A percentile compares a stretch with the other conserved stretches of the same genome.
These are phyloP conservation scores for Psidium guajava DNA, from an alignment of 345 rosid species.

Conservation along the genomic window DNA sequence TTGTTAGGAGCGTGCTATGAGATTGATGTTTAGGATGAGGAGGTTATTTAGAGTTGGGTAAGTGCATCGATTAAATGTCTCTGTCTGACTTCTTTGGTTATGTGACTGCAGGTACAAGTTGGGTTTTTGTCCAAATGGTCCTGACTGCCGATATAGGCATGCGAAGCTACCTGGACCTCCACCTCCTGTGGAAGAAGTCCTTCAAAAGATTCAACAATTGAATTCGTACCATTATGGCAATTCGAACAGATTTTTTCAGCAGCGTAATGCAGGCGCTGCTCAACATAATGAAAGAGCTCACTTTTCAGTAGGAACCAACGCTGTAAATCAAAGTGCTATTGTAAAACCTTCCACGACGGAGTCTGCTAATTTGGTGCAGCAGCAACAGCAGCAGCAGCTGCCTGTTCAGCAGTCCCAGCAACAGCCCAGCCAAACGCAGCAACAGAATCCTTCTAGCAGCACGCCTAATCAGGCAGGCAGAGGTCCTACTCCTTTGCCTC, in stretches of 20 bases:
- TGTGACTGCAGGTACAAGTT: conserved; percentile 70
- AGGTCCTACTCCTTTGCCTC: conserved; percentile 77
- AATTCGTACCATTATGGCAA: conserved; percentile 47
- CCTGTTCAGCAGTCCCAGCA: conserved; percentile 41
- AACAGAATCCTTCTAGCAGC: conserved; percentile 44
- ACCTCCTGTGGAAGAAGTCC: conserved; percentile 90
- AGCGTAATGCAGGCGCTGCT: conserved; percentile 36
- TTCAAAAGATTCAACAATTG: conserved; percentile 90
- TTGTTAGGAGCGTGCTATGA: neutral
- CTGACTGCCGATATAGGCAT: conserved; percentile 93
- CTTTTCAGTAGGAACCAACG: conserved; percentile 35
- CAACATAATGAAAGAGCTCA: conserved; percentile 60
- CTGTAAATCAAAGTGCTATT: conserved; percentile 25
- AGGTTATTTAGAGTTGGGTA: neutral
- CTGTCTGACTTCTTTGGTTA: neutral
- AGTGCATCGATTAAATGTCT: neutral
- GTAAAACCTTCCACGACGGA: conserved; percentile 35
- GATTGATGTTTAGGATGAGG: neutral
- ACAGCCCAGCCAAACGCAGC: conserved; percentile 52
- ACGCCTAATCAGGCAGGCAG: conserved; percentile 55
- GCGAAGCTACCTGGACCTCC: conserved; percentile 93
- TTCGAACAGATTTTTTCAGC: conserved; percentile 66
- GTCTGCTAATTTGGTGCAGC: conserved; percentile 29
- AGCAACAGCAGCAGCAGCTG: conserved; percentile 55
- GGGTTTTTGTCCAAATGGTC: conserved; percentile 98